These are phyloP conservation scores for Malus orientalis DNA, from an alignment of 306 rosid species.

Conservation along the genomic window DNA sequence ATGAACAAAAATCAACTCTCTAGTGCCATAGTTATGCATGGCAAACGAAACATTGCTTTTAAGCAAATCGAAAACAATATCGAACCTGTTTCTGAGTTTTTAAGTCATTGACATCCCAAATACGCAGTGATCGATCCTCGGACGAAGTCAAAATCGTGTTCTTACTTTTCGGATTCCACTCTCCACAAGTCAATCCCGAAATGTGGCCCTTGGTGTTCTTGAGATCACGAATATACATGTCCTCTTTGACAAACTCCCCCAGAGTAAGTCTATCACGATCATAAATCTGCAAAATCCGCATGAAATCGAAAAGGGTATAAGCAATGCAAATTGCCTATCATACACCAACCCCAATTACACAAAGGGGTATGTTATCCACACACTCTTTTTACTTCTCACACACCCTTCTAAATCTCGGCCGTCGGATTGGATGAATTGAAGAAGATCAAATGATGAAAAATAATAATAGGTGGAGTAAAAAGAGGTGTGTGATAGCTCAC, in stretches of 20 bases:
- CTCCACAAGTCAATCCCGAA: constrained; percentile 89
- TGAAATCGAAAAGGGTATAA: background rate
- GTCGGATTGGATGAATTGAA: too few relatives aligned
- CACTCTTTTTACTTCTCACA: too few relatives aligned
- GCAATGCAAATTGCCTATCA: background rate
- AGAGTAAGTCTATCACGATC: constrained; percentile 95
- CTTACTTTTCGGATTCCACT: constrained; percentile 84
- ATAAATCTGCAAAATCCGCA: constrained; percentile 53
- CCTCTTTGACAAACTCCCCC: constrained; percentile 85
- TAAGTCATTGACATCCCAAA: constrained; percentile 97
- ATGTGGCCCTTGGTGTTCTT: constrained; percentile 97
- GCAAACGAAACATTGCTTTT: background rate
- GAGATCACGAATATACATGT: constrained; percentile 93
- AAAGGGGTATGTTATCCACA: too few relatives aligned
- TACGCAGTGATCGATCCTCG: constrained; percentile 89
- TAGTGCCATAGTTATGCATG: background rate
- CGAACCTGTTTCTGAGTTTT: constrained; percentile 31
- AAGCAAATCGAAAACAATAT: too few relatives aligned
- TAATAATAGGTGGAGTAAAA: too few relatives aligned
- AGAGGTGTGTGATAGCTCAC: too few relatives aligned
- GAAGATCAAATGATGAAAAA: too few relatives aligned
- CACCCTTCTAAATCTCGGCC: too few relatives aligned
- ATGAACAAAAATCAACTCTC: background rate
- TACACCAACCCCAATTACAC: background rate
- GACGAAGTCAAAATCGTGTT: constrained; percentile 74